Conservation (phyloP, 257 asterid genomes). For the Solanum virginianum region DNA sequence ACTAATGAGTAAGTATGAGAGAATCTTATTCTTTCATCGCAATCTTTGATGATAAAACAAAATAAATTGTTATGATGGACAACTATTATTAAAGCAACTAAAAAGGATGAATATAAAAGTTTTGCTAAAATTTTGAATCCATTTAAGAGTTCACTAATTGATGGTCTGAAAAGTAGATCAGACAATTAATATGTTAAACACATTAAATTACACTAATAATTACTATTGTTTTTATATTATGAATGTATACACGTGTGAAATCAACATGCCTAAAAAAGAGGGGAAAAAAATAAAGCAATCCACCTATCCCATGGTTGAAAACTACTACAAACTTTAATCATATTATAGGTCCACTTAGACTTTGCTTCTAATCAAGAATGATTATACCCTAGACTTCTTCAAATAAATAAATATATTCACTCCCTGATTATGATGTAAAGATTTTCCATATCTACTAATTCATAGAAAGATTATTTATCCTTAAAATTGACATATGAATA, state of each 20-base stretch:
- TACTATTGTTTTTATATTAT: background rate
- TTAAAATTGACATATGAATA: background rate
- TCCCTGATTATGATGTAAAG: background rate
- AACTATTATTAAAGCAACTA: background rate
- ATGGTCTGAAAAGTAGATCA: background rate
- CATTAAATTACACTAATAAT: background rate
- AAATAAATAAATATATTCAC: background rate
- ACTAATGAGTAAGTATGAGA: background rate
- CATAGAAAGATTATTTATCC: background rate
- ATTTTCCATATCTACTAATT: background rate
- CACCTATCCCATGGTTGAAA: constrained; percentile 23
- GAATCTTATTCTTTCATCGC: background rate
- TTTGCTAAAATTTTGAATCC: background rate
- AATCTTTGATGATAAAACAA: no score
- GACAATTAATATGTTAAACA: background rate
- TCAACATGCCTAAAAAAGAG: background rate
- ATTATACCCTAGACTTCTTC: constrained; percentile 35
- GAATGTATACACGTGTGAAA: background rate
- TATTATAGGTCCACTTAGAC: constrained; percentile 33
- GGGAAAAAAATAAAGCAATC: background rate
- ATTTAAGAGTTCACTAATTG: background rate
- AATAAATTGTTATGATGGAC: background rate
- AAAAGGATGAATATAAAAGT: background rate
- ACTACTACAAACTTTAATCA: constrained; percentile 28
- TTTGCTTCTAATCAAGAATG: constrained; percentile 46